Conservation (phyloP, 208 protist genomes). For the Trypanosomatidae sp. region DNA sequence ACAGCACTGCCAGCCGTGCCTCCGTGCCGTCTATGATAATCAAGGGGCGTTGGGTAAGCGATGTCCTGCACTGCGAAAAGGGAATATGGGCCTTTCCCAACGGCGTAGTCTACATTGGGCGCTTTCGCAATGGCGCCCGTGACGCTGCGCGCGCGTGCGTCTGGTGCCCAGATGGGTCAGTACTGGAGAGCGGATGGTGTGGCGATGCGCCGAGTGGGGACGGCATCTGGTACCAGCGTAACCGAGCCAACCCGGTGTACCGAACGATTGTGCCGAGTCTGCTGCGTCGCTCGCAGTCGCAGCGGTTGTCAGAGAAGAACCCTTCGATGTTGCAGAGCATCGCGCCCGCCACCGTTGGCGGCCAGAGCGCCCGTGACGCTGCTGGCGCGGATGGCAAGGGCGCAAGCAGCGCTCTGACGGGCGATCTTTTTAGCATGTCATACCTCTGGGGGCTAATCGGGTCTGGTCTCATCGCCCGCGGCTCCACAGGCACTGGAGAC, state of each 20-base stretch:
- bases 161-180: conserved; percentile 74
- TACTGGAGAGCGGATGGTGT: conserved; percentile 66
- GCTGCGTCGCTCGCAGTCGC: conserved; percentile 18
- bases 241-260: conserved; percentile 49
- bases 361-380: neutral
- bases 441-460: conserved; percentile 19
- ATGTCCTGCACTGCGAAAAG: conserved; percentile 54
- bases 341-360: neutral
- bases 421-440: conserved; percentile 17
- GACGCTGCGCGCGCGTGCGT: conserved; percentile 28
- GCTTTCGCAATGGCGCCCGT: conserved; percentile 50
- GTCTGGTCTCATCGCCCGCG: conserved; percentile 6
- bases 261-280: conserved; percentile 12
- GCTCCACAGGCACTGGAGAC: neutral
- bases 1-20: neutral
- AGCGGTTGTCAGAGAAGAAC: conserved; percentile 1
- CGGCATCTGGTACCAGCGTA: conserved; percentile 64
- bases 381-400: neutral
- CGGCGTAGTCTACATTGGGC: conserved; percentile 77
- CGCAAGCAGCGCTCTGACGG: neutral
- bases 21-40: conserved; percentile 38
- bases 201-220: conserved; percentile 56
- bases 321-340: neutral
- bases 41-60: conserved; percentile 63
- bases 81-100: conserved; percentile 76